Evolutionary conservation across 257 asterid species (phyloP), one percentile per base, ranked within the genome.

Genomic region (Coffea canephora): DNA sequence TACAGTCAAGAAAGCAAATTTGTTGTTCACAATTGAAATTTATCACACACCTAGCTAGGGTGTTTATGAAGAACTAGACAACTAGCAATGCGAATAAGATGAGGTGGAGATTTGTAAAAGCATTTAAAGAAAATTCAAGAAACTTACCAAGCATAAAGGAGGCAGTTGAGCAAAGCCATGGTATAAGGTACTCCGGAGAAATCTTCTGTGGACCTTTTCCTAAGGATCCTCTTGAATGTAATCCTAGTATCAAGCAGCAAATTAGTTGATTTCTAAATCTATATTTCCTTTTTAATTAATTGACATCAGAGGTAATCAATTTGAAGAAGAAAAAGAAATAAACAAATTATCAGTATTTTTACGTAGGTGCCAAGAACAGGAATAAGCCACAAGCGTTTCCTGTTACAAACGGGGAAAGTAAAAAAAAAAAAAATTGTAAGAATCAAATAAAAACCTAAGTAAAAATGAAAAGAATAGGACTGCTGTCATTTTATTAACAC

Each of bases 121-220:
- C 8, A 54, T 7, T 21, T 16, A 70, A 25, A 64, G 49, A 39
- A 46, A 23, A 1, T 19, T 75, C 55, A 77, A 31, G 46, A 74
- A 74, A 82, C 59, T 78, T 77, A 93, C 98, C 98, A 91, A 9
- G 90, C 87, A 39, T 94, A 90, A 23, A 93, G 94, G 89, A 95
- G 87, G 91, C 98, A 95, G 78, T 93, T 95, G 85, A 90, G 97
- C 75, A 91, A 73, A 50, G 98, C 84, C 98, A 91, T 90, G 71
- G 86, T 89, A 79, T 93, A 95, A 39, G 98, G 98, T 8, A 93
- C 77, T 27, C 98, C 98, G 39, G 98, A 95, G 75, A 93, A 93
- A 59, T 91, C 88, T 85, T 93, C 97, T 0, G 96, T 91, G 0
- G 96, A 87, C 80, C 81, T 88, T 12, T 87, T 88, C 86, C 43